phyloP scores from a whole-genome alignment of 1,284 basidiomycete genomes.

The Hypsizygus ulmarius region DNA sequence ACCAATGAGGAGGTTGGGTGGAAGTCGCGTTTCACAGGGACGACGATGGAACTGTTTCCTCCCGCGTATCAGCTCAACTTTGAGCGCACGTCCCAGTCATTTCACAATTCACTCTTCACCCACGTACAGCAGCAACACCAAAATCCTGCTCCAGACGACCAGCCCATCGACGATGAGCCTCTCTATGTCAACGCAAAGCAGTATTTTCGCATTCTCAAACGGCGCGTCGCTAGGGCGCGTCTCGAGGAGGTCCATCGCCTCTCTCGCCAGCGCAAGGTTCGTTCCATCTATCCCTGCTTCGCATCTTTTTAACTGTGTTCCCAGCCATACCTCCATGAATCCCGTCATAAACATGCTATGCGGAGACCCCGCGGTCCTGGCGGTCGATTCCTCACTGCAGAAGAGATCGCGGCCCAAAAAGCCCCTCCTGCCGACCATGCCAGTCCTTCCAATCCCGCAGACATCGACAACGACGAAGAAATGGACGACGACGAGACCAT shows the following conservation, averaged over 20 bases:
- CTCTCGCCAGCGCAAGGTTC: slow-evolving; percentile 87
- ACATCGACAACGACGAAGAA: slow-evolving; percentile 32
- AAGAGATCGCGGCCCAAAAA: slow-evolving; percentile 84
- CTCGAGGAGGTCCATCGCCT: slow-evolving; percentile 91
- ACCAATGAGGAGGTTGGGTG: slow-evolving; percentile 22
- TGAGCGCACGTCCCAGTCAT: slow-evolving; percentile 23
- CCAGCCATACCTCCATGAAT: slow-evolving; percentile 96
- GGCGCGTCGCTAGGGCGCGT: slow-evolving; percentile 82
- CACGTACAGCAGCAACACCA: slow-evolving; percentile 8
- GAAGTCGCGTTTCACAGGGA: slow-evolving; percentile 52
- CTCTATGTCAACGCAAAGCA: slow-evolving; percentile 98
- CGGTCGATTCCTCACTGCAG: slow-evolving; percentile 93
- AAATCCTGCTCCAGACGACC: slow-evolving; percentile 17
- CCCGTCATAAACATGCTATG: slow-evolving; percentile 97
- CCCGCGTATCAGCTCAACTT: slow-evolving; percentile 52
- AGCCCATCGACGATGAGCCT: slow-evolving; percentile 82
- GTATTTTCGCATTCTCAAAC: slow-evolving; percentile 94
- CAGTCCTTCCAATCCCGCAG: slow-evolving; percentile 23
- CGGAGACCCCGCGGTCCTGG: slow-evolving; percentile 94
- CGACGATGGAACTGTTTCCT: slow-evolving; percentile 62
- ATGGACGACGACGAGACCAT: slow-evolving; percentile 34
- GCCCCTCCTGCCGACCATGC: slow-evolving; percentile 25
- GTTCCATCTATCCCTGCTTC: slow-evolving; percentile 15
- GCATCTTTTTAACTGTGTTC: slow-evolving; percentile 7
- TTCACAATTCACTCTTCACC: slow-evolving; percentile 17